These are phyloP conservation scores for Pseudognaphalium luteoalbum DNA, from an alignment of 129 eudicot species.

Conservation along the genomic window DNA sequence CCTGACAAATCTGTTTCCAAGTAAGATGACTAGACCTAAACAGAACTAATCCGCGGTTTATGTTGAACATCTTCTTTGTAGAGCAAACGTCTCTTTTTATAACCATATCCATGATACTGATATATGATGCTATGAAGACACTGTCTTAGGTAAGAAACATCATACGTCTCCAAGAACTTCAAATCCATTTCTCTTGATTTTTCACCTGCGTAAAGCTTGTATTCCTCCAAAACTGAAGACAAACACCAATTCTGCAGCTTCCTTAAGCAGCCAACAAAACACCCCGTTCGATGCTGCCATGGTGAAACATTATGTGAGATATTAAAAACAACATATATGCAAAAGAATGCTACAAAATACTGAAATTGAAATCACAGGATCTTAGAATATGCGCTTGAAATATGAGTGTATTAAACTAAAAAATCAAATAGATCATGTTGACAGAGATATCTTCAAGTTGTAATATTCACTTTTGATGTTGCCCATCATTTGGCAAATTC, in stretches of 20 bases:
- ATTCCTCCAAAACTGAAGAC: slow-evolving; percentile 60
- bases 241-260: slow-evolving; percentile 66
- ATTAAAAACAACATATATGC: not conserved
- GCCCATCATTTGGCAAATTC: not conserved
- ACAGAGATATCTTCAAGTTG: not conserved
- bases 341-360: not conserved
- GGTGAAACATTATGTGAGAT: slow-evolving; percentile 16
- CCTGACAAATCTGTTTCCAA: not conserved
- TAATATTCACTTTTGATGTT: not conserved
- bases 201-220: slow-evolving; percentile 55
- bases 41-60: slow-evolving; percentile 45
- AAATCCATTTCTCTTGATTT: slow-evolving; percentile 52
- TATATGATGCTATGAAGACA: slow-evolving; percentile 60
- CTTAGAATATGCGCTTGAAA: too few relatives aligned
- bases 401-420: too few relatives aligned
- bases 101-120: slow-evolving; percentile 60
- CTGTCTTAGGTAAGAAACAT: slow-evolving; percentile 47
- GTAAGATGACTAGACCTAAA: slow-evolving; percentile 1
- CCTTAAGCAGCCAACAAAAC: slow-evolving; percentile 65
- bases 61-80: slow-evolving; percentile 46
- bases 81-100: slow-evolving; percentile 59
- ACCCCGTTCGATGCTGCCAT: slow-evolving; percentile 69
- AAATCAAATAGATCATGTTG: not conserved
- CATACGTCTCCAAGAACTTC: slow-evolving; percentile 47
- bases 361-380: not conserved